A percentile compares a stretch with the other conserved stretches of the same genome.
These are phyloP conservation scores for Ottelia alismoides DNA, from an alignment of 106 monocot genomes.

Conservation along the genomic window DNA sequence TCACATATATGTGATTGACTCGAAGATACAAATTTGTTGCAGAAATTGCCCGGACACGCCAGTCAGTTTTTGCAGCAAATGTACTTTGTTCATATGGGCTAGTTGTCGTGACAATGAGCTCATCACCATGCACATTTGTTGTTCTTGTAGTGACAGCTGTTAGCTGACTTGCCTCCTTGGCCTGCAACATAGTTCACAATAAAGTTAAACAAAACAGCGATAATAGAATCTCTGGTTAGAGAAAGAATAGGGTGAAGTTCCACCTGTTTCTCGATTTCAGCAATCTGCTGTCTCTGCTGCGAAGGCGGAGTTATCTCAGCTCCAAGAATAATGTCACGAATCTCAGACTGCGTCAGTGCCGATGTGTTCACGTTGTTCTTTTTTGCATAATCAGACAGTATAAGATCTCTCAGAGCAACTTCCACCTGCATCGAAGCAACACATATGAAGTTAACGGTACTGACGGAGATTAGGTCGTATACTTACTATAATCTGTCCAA, in stretches of 20 bases:
- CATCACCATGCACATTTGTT: slow-evolving; percentile 97
- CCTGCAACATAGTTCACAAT: slow-evolving; percentile 55
- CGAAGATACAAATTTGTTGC: slow-evolving; percentile 96
- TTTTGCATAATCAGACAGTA: slow-evolving; percentile 97
- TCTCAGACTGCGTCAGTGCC: slow-evolving; percentile 96
- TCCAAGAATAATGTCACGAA: slow-evolving; percentile 98
- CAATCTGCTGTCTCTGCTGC: slow-evolving; percentile 97
- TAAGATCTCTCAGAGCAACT: slow-evolving; percentile 96
- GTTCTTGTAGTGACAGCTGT: slow-evolving; percentile 96
- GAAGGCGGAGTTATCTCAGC: slow-evolving; percentile 99
- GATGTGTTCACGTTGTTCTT: slow-evolving; percentile 99
- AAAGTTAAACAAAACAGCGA: too few relatives aligned
- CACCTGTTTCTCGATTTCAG: slow-evolving; percentile 99
- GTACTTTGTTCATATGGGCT: slow-evolving; percentile 95
- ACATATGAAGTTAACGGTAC: too few relatives aligned
- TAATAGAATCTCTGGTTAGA: too few relatives aligned
- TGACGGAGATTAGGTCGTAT: too few relatives aligned
- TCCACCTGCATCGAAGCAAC: slow-evolving; percentile 35
- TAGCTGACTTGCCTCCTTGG: slow-evolving; percentile 92
- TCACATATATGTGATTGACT: slow-evolving; percentile 98
- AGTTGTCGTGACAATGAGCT: slow-evolving; percentile 95
- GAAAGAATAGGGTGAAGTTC: too few relatives aligned
- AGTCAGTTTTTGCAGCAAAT: slow-evolving; percentile 85
- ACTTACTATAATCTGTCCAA: too few relatives aligned
- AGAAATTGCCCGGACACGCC: slow-evolving; percentile 95